Conservation (phyloP, 495 filamentous ascomycete species). For the Emericellopsis terricola region DNA sequence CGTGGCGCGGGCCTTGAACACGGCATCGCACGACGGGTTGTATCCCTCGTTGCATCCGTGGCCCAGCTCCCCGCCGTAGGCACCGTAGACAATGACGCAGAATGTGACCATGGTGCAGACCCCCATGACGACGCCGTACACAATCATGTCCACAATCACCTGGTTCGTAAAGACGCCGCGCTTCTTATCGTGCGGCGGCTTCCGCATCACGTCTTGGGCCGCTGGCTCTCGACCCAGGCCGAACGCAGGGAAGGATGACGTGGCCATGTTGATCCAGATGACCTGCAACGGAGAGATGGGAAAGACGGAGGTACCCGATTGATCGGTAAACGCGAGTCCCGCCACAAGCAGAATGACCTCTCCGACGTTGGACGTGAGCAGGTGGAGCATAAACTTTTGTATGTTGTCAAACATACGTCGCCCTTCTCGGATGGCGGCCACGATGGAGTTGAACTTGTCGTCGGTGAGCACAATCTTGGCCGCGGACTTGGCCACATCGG, state of each 20-base stretch:
- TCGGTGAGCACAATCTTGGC: conserved; percentile 78
- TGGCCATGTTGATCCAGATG: conserved; percentile 65
- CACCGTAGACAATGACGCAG: conserved; percentile 48
- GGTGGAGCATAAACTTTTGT: conserved; percentile 64
- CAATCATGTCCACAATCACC: conserved; percentile 53
- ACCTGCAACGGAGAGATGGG: conserved; percentile 59
- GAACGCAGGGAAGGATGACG: conserved; percentile 57
- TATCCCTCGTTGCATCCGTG: conserved; percentile 44
- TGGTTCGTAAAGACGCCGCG: conserved; percentile 53
- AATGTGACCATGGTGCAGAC: conserved; percentile 49
- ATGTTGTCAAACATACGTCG: conserved; percentile 64
- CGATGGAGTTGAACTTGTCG: conserved; percentile 74
- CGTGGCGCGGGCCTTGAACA: conserved; percentile 62
- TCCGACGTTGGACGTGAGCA: conserved; percentile 56
- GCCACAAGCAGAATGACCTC: conserved; percentile 55
- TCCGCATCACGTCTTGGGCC: conserved; percentile 47
- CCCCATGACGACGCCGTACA: conserved; percentile 56
- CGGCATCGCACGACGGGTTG: conserved; percentile 33
- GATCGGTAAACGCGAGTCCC: conserved; percentile 55
- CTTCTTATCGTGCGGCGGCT: conserved; percentile 48
- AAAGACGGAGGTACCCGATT: conserved; percentile 45
- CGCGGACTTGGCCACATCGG: conserved; percentile 80
- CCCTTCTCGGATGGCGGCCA: conserved; percentile 55
- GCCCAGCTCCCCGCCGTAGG: conserved; percentile 37
- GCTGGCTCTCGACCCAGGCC: conserved; percentile 57